phyloP scores from a whole-genome alignment of 768 basidiomycete species.

The Mycena filopes region DNA sequence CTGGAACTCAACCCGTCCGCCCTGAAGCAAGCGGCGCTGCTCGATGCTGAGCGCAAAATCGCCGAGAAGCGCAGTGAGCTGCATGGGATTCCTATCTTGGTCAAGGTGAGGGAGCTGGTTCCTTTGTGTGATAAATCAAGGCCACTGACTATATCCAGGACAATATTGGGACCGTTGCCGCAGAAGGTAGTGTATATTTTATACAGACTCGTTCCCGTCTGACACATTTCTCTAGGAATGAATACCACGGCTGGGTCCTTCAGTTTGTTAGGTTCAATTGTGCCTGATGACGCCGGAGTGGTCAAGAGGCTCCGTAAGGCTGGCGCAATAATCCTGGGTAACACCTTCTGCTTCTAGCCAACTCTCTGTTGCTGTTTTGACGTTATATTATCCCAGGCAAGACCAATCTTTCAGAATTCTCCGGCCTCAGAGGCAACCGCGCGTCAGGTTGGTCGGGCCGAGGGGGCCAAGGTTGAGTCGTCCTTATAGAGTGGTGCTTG shows the following conservation, averaged over 20 bases:
- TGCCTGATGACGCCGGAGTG: conserved; percentile 58
- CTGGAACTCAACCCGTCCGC: conserved; percentile 67
- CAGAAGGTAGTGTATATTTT: conserved; percentile 4
- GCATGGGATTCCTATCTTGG: conserved; percentile 63
- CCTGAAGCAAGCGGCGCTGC: conserved; percentile 58
- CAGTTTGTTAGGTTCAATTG: conserved; percentile 53
- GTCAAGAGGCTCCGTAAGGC: conserved; percentile 54
- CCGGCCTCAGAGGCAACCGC: background rate
- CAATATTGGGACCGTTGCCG: background rate
- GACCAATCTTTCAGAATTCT: background rate
- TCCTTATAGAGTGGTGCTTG: background rate
- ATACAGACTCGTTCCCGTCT: background rate
- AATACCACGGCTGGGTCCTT: conserved; percentile 60
- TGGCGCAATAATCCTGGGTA: conserved; percentile 58
- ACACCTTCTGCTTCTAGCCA: too few relatives aligned
- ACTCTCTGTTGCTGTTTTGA: too few relatives aligned
- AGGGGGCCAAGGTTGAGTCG: background rate
- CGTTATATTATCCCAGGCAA: background rate
- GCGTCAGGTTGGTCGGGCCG: background rate
- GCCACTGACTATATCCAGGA: background rate
- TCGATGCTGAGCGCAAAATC: conserved; percentile 58
- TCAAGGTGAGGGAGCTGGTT: conserved; percentile 49
- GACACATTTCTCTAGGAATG: conserved; percentile 43
- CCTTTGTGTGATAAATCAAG: background rate
- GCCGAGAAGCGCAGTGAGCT: conserved; percentile 56